Base-by-base conservation (phyloP, 441 rosid genomes). In the Pelargonium myrrhifolium region DNA sequence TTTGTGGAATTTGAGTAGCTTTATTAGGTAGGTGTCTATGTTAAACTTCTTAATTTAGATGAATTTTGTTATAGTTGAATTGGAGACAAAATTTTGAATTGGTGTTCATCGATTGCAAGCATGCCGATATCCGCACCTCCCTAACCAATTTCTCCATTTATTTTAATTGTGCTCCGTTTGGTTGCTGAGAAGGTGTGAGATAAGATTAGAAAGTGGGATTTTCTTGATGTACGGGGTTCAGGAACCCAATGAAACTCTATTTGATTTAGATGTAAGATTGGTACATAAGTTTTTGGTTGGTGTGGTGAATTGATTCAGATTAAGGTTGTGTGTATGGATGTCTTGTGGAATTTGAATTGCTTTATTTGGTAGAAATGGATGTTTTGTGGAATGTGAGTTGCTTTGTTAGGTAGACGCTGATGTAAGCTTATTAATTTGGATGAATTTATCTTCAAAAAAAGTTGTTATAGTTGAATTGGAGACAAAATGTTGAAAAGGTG, bases 171-270 rank as follows among this genome's bases (percentile, higher is more conserved):
- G 21, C 9, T 51, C 7, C 62, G 68, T 64, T 70, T 43, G 65
- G 65, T 65, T 49, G 67, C 56, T 66, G 43, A 66, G 65, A 2
- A 7, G 14, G 15, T 14, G 12, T 9, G 21, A 47, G 26, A 68
- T 39, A 66, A 53, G 60, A 37, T 15, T 14, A 0, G 6, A 42
- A 24, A 2, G 51, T 11, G 24, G 62, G 15, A 3, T 49, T 49
- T 47, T 35, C 39, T 35, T 35, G 6, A 35, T 35, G 39, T 35
- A 35, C 39, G 4, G 56, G 56, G 56, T 49, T 17, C 56, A 49
- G 56, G 56, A 49, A 5, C 39, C 39, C 15, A 51, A n/a, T n/a
- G 21, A n/a, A 51, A 7, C 21, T 51, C 3, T n/a, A 15, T n/a
- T 15, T 51, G 58, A 15, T n/a, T 51, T 17, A 51, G 18, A 17